phyloP scores from a whole-genome alignment of 257 asterid genomes.

The Solanum rostratum region DNA sequence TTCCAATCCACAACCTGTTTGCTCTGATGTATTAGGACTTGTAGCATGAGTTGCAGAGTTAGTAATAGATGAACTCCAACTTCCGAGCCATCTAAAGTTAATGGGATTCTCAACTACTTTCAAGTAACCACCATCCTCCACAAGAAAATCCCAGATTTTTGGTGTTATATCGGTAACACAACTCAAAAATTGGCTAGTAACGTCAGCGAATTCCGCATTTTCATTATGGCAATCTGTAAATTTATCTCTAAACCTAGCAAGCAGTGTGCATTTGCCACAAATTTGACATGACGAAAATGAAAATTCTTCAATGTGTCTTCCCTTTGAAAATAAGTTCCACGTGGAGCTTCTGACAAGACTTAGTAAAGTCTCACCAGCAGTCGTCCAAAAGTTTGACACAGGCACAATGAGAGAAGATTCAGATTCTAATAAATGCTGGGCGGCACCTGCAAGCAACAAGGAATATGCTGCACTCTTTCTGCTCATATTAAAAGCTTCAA shows the following conservation, averaged over 20 bases:
- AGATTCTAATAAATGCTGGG: constrained; percentile 35
- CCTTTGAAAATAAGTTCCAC: constrained; percentile 8
- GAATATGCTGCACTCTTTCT: constrained; percentile 55
- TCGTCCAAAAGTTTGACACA: constrained; percentile 35
- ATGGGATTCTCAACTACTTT: constrained; percentile 27
- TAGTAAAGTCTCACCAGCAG: constrained; percentile 56
- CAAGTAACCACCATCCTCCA: constrained; percentile 26
- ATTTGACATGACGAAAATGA: background rate
- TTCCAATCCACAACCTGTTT: background rate
- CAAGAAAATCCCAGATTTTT: constrained; percentile 41
- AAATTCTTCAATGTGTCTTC: background rate
- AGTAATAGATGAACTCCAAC: background rate
- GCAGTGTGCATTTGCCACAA: constrained; percentile 12
- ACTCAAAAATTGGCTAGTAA: constrained; percentile 7
- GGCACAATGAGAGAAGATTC: constrained; percentile 41
- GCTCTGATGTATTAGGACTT: background rate
- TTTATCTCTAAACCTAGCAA: background rate
- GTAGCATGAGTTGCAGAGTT: background rate
- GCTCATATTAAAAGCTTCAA: constrained; percentile 26
- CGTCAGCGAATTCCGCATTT: constrained; percentile 15
- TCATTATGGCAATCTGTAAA: background rate
- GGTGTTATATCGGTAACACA: constrained; percentile 25
- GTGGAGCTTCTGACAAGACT: constrained; percentile 17
- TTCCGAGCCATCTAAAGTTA: constrained; percentile 25
- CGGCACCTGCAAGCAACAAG: constrained; percentile 44